Conservation (phyloP, 345 rosid species). For the Syzygium aqueum region DNA sequence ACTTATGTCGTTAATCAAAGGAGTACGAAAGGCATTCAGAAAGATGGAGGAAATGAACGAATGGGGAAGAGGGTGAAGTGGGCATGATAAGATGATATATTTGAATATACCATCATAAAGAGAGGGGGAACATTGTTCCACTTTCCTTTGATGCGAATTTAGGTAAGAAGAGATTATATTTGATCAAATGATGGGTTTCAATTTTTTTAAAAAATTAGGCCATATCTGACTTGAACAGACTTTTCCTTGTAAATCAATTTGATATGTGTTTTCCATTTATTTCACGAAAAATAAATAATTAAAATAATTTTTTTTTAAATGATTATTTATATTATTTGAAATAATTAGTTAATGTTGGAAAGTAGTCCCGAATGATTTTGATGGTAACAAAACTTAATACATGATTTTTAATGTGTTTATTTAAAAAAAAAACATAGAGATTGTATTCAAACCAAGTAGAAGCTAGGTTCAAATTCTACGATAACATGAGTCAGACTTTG, state of each 20-base stretch:
- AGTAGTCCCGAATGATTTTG: no score
- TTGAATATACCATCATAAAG: neutral
- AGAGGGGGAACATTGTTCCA: neutral
- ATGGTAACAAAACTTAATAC: no score
- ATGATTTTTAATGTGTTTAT: neutral
- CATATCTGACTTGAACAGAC: neutral
- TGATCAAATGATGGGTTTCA: neutral
- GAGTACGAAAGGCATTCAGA: neutral
- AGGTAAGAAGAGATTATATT: neutral
- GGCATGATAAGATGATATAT: neutral
- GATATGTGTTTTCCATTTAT: no score
- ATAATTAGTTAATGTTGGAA: no score
- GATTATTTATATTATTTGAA: no score
- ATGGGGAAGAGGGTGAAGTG: neutral
- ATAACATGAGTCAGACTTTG: neutral
- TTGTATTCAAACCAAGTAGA: neutral
- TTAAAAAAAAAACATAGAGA: neutral
- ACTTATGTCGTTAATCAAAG: neutral
- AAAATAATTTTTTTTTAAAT: no score
- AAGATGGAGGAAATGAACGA: neutral
- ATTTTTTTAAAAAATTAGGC: neutral
- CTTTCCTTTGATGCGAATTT: neutral
- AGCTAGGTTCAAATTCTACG: neutral
- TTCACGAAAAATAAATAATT: no score
- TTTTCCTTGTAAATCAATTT: neutral